Base-by-base conservation (phyloP, 1,284 basidiomycete species). In the Ceratobasidium papillatum region DNA sequence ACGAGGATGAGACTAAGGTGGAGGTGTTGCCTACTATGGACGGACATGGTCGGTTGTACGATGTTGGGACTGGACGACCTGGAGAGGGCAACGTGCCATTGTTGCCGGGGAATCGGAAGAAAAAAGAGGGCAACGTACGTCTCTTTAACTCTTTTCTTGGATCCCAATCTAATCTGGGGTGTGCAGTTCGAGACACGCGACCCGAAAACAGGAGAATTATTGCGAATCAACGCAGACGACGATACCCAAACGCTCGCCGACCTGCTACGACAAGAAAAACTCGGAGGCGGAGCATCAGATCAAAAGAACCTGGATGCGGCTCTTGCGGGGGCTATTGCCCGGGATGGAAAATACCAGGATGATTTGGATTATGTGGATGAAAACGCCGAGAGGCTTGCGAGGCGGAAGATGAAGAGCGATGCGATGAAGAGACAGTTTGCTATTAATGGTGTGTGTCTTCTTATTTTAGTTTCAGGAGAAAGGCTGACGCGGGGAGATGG, bases 371-470 rank as follows among this genome's bases (percentile, higher is more conserved):
- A 99, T 79, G 92, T 98, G 78, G 98, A 99, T 78, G 96, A 99
- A 77, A 97, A 98, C 81, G 95, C 95, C 0, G 96, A 98, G 79
- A 91, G 90, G 77, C 87, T 99, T 0, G 95, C 94, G 38, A 86
- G 95, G 76, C 91, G 94, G 81, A 97, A 96, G 84, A 96, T 98
- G 93, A 93, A 95, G 75, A 91, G 91, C 12, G 98, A 99, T 80
- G 94, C 93, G 30, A 93, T 98, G 90, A 99, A 97, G 83, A 88
- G 97, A 45, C 93, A 96, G 78, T 99, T 99, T 81, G 98, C 98
- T 17, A 94, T 99, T 79, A 90, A 98, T 75, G 95, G 95, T 94
- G 77, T 56, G 86, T 81, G 12, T 14, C 5, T 9, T 30, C 5
- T 56, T 47, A 32, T 64, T 62, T 63, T 45, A 9, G 58, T 22